Evolutionary conservation across 768 basidiomycete species (phyloP).

Genomic region (Suillus ampliporus): DNA sequence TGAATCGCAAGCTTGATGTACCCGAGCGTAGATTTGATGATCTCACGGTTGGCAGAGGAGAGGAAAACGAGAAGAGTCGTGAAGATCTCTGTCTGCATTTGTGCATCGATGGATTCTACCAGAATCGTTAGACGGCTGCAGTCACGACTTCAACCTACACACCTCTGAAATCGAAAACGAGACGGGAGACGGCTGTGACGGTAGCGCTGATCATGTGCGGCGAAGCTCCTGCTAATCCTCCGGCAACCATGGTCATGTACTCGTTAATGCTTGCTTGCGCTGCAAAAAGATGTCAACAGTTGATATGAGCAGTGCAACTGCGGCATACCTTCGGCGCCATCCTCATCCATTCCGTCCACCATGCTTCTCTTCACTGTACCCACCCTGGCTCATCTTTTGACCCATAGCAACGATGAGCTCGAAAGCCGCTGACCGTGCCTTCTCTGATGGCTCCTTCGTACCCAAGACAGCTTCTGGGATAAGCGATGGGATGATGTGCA

Average conservation of each 20-base stretch:
- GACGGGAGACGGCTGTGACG: constrained; percentile 89
- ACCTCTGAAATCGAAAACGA: constrained; percentile 98
- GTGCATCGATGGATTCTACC: constrained; percentile 67
- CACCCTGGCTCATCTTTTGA: constrained; percentile 87
- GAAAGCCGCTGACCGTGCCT: constrained; percentile 87
- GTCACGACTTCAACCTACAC: not conserved
- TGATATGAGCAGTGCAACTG: constrained; percentile 12
- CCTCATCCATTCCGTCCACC: constrained; percentile 86
- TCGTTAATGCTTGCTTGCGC: constrained; percentile 84
- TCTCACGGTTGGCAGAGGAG: constrained; percentile 93
- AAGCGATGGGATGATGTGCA: constrained; percentile 87
- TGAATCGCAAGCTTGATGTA: constrained; percentile 94
- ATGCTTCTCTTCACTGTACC: constrained; percentile 77
- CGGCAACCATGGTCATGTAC: constrained; percentile 96
- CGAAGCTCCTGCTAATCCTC: constrained; percentile 89
- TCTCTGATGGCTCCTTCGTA: constrained; percentile 97
- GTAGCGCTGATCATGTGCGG: constrained; percentile 99
- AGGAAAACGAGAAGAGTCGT: constrained; percentile 90
- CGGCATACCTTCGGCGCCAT: constrained; percentile 49
- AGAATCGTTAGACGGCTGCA: not conserved
- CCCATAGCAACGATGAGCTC: constrained; percentile 92
- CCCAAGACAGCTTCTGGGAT: constrained; percentile 95
- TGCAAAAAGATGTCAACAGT: constrained; percentile 29
- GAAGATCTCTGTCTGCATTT: constrained; percentile 84
- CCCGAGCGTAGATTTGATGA: constrained; percentile 95